Evolutionary conservation across 768 basidiomycete genomes (phyloP).

Genomic region (Trametes meyenii): DNA sequence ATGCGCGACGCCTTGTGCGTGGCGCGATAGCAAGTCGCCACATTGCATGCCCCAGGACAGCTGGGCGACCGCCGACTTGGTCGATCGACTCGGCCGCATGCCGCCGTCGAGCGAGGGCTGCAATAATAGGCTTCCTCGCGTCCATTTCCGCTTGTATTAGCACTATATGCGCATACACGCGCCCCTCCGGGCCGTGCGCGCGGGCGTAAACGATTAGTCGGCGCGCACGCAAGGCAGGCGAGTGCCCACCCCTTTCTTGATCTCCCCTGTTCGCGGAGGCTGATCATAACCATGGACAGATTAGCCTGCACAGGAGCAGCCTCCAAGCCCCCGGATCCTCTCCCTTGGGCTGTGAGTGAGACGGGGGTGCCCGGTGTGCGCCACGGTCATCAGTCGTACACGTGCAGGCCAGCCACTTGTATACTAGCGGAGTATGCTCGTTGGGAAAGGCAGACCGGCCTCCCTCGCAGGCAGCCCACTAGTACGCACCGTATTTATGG

Average conservation of each 20-base stretch:
- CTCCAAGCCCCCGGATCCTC: constrained; percentile 1
- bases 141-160: background rate
- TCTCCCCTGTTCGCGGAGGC: background rate
- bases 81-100: background rate
- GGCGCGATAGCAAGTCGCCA: constrained; percentile 4
- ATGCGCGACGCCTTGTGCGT: background rate
- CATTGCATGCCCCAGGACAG: background rate
- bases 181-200: background rate
- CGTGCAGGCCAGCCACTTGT: constrained; percentile 20
- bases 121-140: too few relatives aligned
- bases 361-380: background rate
- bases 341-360: constrained; percentile 8
- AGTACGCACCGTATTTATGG: background rate
- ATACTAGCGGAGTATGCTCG: constrained; percentile 6
- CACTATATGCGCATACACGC: background rate
- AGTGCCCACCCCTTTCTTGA: background rate
- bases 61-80: background rate
- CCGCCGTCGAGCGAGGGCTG: background rate
- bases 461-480: background rate
- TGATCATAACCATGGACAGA: background rate
- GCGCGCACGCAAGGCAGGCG: background rate
- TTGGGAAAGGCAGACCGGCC: constrained; percentile 13
- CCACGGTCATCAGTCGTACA: constrained; percentile 23
- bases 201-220: constrained; percentile 8
- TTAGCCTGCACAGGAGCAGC: constrained; percentile 2